These are phyloP conservation scores for Podospora bellae-mahoneyi DNA, from an alignment of 495 filamentous ascomycete species.

Conservation along the genomic window DNA sequence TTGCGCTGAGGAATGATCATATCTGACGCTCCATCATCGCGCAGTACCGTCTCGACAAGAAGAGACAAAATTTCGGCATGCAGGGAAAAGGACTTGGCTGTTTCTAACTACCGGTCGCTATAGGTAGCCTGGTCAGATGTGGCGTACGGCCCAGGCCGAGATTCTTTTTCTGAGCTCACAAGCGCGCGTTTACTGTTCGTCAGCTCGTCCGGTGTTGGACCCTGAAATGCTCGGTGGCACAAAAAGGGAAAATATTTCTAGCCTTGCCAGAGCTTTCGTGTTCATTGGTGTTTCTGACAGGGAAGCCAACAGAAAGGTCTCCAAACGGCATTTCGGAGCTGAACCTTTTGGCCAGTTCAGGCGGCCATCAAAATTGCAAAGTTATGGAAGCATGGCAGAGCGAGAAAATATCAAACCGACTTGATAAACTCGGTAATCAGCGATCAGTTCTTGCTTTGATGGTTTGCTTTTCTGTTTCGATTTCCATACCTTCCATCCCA, in stretches of 20 bases:
- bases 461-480: neutral
- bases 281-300: neutral
- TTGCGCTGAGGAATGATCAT: neutral
- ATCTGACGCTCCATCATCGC: neutral
- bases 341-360: neutral
- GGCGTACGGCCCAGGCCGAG: neutral
- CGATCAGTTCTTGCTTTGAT: neutral
- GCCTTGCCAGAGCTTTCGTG: neutral
- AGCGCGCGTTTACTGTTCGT: neutral
- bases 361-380: neutral
- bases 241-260: neutral
- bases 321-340: neutral
- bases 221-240: neutral
- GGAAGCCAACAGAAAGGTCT: neutral
- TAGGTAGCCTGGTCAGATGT: neutral
- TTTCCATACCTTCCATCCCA: neutral
- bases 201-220: neutral
- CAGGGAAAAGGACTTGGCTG: neutral
- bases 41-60: neutral
- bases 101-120: neutral
- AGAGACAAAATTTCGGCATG: neutral
- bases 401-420: neutral
- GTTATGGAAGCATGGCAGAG: neutral
- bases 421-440: neutral
- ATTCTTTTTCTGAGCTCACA: neutral